These are phyloP conservation scores for Globisporangium echinulatum DNA, from an alignment of 352 stramenopile species.

Conservation along the genomic window DNA sequence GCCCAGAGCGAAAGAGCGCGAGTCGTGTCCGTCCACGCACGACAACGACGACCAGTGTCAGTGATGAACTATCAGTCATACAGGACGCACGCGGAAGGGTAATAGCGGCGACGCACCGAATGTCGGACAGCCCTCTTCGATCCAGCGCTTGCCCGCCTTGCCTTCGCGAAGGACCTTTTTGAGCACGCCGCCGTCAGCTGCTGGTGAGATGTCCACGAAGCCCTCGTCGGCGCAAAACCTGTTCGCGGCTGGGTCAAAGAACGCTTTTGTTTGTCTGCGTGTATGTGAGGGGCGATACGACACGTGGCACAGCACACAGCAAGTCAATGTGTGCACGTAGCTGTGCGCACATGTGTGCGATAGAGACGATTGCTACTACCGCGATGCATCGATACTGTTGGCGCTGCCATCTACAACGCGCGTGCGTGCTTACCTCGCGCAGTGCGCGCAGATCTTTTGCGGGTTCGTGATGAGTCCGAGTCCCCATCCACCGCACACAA, in stretches of 20 bases:
- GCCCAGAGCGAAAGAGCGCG: no score
- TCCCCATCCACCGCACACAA: slow-evolving; percentile 61
- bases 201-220: slow-evolving; percentile 78
- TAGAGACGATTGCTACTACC: no score
- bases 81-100: no score
- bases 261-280: slow-evolving; percentile 48
- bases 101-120: slow-evolving; percentile 30
- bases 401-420: not conserved
- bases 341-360: no score
- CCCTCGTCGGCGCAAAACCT: slow-evolving; percentile 62
- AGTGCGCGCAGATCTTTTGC: slow-evolving; percentile 68
- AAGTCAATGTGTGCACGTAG: not conserved
- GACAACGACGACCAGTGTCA: not conserved
- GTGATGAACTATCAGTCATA: no score
- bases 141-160: slow-evolving; percentile 27
- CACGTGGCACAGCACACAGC: not conserved
- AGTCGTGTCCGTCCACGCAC: not conserved
- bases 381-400: no score
- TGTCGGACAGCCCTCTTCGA: slow-evolving; percentile 81
- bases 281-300: not conserved
- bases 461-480: slow-evolving; percentile 67
- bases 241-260: slow-evolving; percentile 73
- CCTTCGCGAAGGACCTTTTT: slow-evolving; percentile 80
- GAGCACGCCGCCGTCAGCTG: slow-evolving; percentile 63
- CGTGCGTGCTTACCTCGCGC: slow-evolving; percentile 30